Percentiles rank a stretch among this genome's conserved stretches.
These are phyloP conservation scores for Luffa aegyptiaca DNA, from an alignment of 306 rosid genomes.

Conservation along the genomic window DNA sequence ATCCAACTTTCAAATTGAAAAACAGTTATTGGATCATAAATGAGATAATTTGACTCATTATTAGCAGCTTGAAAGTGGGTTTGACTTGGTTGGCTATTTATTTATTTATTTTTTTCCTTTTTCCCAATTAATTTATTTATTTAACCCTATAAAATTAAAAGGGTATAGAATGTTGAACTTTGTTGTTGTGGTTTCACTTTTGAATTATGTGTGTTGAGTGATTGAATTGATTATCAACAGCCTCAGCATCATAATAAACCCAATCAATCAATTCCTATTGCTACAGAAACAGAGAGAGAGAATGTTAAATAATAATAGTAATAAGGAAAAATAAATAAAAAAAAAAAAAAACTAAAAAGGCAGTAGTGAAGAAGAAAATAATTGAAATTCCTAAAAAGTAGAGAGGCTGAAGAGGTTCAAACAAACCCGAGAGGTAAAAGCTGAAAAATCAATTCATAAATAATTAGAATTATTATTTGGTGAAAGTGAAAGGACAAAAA, in stretches of 20 bases:
- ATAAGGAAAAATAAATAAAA: not conserved
- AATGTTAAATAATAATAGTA: not conserved
- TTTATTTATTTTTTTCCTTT: not conserved
- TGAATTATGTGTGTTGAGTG: not conserved
- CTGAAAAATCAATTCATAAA: not conserved
- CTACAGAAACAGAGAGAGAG: not conserved
- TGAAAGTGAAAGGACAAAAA: not conserved
- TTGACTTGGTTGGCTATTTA: not conserved
- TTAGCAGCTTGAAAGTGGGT: not conserved
- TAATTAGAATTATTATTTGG: not conserved
- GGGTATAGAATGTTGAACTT: not conserved
- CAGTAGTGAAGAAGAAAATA: not conserved
- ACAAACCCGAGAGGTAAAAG: not conserved
- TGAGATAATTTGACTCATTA: conserved; percentile 1
- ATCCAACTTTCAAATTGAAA: not conserved
- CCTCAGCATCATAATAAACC: not conserved
- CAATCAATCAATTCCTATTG: not conserved
- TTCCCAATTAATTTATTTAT: not conserved
- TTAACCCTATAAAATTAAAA: not conserved
- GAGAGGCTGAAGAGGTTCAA: not conserved
- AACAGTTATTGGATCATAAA: conserved; percentile 2
- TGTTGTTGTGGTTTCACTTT: not conserved
- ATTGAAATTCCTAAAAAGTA: not conserved
- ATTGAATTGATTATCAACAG: not conserved
- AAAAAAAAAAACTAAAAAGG: no score